A percentile compares a stretch with the other conserved stretches of the same genome.
phyloP scores from a whole-genome alignment of 208 protist genomes.

The Wallacemonas rigidus region DNA sequence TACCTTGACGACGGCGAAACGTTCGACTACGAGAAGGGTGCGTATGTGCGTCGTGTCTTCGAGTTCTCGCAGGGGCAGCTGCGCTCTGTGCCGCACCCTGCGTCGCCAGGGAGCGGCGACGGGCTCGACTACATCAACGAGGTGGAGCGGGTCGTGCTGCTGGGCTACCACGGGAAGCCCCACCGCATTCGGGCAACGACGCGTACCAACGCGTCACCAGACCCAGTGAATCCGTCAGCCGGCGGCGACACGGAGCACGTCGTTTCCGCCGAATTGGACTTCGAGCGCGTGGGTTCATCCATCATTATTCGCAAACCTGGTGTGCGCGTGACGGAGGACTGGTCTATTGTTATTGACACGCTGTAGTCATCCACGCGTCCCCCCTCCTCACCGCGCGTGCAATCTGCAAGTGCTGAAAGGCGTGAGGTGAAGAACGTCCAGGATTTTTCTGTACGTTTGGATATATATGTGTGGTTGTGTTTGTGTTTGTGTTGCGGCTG shows the following conservation, averaged over 20 bases:
- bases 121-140: slow-evolving; percentile 28
- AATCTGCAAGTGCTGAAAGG: too few species aligned
- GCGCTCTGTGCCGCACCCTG: slow-evolving; percentile 20
- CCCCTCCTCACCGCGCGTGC: too few species aligned
- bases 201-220: not conserved
- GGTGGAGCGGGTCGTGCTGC: slow-evolving; percentile 75
- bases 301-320: slow-evolving; percentile 69
- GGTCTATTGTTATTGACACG: slow-evolving; percentile 55
- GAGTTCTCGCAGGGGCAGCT: slow-evolving; percentile 50
- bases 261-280: slow-evolving; percentile 40
- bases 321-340: slow-evolving; percentile 52
- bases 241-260: slow-evolving; percentile 5
- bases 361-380: too few species aligned
- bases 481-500: too few species aligned
- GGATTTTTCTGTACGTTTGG: too few species aligned
- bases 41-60: slow-evolving; percentile 53
- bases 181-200: slow-evolving; percentile 20
- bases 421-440: too few species aligned
- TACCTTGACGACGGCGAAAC: slow-evolving; percentile 80
- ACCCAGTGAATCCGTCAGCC: slow-evolving; percentile 17
- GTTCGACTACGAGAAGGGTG: slow-evolving; percentile 64
- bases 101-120: not conserved
- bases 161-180: slow-evolving; percentile 52
- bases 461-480: too few species aligned
- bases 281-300: slow-evolving; percentile 48